These are phyloP conservation scores for Nitzschia sp. DNA, from an alignment of 108 stramenopile genomes.

Conservation along the genomic window DNA sequence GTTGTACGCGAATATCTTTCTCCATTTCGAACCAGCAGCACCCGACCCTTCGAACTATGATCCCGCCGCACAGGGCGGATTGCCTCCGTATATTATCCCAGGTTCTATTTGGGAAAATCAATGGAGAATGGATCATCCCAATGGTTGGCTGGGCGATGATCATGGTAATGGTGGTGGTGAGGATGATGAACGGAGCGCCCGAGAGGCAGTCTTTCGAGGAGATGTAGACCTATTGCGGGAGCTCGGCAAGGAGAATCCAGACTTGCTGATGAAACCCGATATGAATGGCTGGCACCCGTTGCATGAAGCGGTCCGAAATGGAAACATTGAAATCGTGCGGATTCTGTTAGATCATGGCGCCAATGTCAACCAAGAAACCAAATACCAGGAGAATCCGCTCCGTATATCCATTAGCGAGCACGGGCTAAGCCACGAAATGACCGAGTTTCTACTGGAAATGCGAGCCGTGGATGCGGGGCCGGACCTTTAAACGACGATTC, in stretches of 20 bases:
- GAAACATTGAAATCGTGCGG: constrained; percentile 31
- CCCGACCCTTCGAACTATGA: constrained; percentile 7
- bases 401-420: constrained; percentile 22
- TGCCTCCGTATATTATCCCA: constrained; percentile 57
- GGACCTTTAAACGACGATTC: constrained; percentile 2
- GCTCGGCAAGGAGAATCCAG: constrained; percentile 15
- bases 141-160: constrained; percentile 39
- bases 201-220: constrained; percentile 23
- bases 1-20: constrained; percentile 66
- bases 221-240: constrained; percentile 20
- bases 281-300: constrained; percentile 51
- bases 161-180: neutral
- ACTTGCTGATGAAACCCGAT: constrained; percentile 26
- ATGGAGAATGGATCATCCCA: constrained; percentile 28
- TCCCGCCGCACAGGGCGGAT: constrained; percentile 22
- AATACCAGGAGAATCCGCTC: constrained; percentile 17
- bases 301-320: constrained; percentile 47
- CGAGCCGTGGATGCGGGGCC: constrained; percentile 33
- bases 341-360: constrained; percentile 42
- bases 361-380: constrained; percentile 23
- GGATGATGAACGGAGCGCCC: neutral
- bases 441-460: constrained; percentile 29
- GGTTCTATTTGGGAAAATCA: constrained; percentile 41
- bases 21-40: constrained; percentile 69
- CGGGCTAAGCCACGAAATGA: constrained; percentile 24